Evolutionary conservation across 1,284 basidiomycete species (phyloP), one percentile per base, ranked within the genome.

Genomic region (Ganoderma sinense): DNA sequence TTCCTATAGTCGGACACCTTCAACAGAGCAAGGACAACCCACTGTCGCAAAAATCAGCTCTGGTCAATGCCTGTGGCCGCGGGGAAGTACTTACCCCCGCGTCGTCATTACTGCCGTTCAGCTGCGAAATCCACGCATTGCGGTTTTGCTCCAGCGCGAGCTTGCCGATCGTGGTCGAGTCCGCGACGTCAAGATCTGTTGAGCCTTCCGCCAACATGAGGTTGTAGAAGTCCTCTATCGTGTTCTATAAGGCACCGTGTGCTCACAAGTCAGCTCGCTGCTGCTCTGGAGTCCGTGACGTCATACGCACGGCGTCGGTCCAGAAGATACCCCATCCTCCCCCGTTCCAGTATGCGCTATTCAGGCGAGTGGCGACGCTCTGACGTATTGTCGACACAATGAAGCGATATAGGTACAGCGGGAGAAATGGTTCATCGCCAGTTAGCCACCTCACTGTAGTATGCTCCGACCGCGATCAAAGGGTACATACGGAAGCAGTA

Each of bases 201-300:
- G 75, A 78, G 29, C 79, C 81, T 13, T 81, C 82, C 16, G 80
- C 82, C 11, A 86, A 80, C 84, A 88, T 88, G 64, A 88, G 76
- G 76, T 87, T 88, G 73, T 88, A 85, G 8, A 88, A 74, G 71
- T 88, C 87, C 73, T 88, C 88, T 36, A 87, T 72, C 5, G 87
- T 82, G 72, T 88, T 89, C 87, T 88, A 67, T 10, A 8, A 0
- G 14, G 0, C 6, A 16, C 26, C 48, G 23, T 23, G 10, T 11
- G 3, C 13, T 4, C 13, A 10, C 13, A 7, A 11, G 23, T 53
- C 48, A 53, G 48, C 11, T 6, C n/a, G 48, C 48, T 0, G 13
- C 13, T 26, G 0, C 23, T 26, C 48, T 13, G 11, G 43, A 41
- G 16, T 41, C 41, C n/a, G n/a, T 14, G 66, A 33, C 20, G 51